Evolutionary conservation across 2,329 filamentous ascomycete genomes (phyloP).

Genomic region (Colletotrichum orbiculare): DNA sequence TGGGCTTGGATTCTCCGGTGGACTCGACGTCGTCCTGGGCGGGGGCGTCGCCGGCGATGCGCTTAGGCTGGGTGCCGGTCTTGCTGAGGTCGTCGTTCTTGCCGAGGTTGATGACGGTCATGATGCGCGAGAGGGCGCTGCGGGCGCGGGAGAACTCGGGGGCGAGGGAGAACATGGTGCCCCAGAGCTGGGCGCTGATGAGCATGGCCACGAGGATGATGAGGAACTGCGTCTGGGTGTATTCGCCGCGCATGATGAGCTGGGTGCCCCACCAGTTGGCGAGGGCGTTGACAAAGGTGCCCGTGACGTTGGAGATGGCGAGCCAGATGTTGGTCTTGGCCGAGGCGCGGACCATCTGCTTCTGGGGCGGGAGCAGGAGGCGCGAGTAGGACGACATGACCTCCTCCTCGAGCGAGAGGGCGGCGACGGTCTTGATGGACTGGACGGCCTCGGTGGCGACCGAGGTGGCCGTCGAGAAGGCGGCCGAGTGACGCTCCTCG

Average conservation of each 20-base stretch:
- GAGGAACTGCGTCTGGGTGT: constrained; percentile 68
- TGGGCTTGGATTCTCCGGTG: constrained; percentile 39
- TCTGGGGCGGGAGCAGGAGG: constrained; percentile 36
- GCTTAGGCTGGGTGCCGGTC: constrained; percentile 22
- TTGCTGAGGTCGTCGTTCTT: constrained; percentile 44
- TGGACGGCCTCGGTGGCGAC: constrained; percentile 61
- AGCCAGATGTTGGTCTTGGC: constrained; percentile 56
- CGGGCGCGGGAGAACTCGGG: constrained; percentile 71
- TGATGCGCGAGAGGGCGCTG: constrained; percentile 61
- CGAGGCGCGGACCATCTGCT: constrained; percentile 38
- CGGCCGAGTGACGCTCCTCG: constrained; percentile 59
- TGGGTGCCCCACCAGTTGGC: constrained; percentile 76
- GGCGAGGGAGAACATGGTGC: constrained; percentile 73
- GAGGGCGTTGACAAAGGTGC: constrained; percentile 70
- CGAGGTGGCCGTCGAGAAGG: constrained; percentile 59
- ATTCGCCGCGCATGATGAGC: constrained; percentile 68
- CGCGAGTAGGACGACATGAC: constrained; percentile 49
- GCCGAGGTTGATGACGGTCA: constrained; percentile 46
- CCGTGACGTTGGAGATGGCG: constrained; percentile 59
- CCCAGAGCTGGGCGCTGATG: constrained; percentile 70
- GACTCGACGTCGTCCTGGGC: constrained; percentile 59
- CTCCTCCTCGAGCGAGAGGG: constrained; percentile 45
- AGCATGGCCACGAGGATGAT: constrained; percentile 72
- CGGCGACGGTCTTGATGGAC: constrained; percentile 57
- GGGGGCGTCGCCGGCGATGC: constrained; percentile 50